phyloP scores from a whole-genome alignment of 2,329 filamentous ascomycete genomes.

The Fusarium chaquense region DNA sequence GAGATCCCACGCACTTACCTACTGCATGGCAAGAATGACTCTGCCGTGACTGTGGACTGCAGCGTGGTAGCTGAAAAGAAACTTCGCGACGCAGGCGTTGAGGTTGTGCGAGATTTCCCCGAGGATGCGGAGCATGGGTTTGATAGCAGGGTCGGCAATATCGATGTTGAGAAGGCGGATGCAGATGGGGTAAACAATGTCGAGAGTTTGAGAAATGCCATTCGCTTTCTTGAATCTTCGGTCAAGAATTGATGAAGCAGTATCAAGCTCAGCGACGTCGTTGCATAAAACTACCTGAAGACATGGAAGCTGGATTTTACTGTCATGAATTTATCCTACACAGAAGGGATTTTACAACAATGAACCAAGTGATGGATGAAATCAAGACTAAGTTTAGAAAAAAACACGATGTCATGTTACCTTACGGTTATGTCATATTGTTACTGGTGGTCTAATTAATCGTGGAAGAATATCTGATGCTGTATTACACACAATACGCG shows the following conservation, averaged over 20 bases:
- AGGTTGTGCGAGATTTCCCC: slow-evolving; percentile 30
- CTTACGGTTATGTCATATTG: rapidly evolving
- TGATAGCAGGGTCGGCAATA: slow-evolving; percentile 21
- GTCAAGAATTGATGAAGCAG: background rate
- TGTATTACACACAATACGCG: background rate
- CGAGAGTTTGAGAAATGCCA: slow-evolving; percentile 28
- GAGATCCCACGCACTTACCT: slow-evolving; percentile 36
- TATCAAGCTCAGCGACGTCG: background rate
- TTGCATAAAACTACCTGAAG: background rate
- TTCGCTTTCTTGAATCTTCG: slow-evolving; percentile 30
- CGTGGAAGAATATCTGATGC: background rate
- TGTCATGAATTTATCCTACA: no score
- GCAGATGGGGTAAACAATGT: slow-evolving; percentile 2
- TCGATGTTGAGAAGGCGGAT: slow-evolving; percentile 30
- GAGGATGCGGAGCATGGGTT: slow-evolving; percentile 42
- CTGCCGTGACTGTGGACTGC: slow-evolving; percentile 36
- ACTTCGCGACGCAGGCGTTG: slow-evolving; percentile 21
- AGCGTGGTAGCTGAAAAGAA: slow-evolving; percentile 38
- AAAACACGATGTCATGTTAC: rapidly evolving
- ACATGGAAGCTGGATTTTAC: no score
- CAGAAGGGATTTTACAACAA: rapidly evolving
- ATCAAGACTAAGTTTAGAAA: background rate
- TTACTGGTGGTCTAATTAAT: background rate
- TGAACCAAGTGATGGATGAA: background rate
- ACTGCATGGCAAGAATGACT: slow-evolving; percentile 39